phyloP scores from a whole-genome alignment of 768 basidiomycete genomes.

The Terana coerulea region DNA sequence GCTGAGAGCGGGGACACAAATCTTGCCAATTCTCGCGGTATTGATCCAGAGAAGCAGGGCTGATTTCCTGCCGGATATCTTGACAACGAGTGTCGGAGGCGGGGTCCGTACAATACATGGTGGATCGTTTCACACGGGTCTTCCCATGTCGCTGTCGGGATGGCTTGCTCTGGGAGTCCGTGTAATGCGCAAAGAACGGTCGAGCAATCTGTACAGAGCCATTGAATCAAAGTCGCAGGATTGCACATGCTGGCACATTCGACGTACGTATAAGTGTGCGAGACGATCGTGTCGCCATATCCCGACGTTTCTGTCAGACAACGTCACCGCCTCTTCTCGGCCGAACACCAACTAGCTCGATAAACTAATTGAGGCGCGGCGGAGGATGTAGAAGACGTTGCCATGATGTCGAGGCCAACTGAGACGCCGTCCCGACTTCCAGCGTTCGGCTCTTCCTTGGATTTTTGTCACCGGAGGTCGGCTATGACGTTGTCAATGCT shows the following conservation, averaged over 20 bases:
- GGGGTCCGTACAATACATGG: not conserved
- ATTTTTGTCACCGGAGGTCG: no score
- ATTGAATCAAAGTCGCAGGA: no score
- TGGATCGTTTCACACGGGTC: not conserved
- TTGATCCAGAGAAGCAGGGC: constrained; percentile 1
- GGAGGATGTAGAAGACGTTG: not conserved
- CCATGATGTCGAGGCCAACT: not conserved
- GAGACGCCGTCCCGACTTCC: no score
- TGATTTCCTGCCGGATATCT: no score
- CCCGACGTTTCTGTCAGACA: no score
- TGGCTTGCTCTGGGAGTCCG: not conserved
- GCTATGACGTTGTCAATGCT: no score
- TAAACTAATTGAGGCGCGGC: not conserved
- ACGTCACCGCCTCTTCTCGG: constrained; percentile 5
- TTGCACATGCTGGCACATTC: no score
- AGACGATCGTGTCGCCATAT: no score
- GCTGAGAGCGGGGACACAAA: not conserved
- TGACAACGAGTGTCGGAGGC: not conserved
- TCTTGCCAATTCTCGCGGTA: not conserved
- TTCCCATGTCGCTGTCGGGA: not conserved
- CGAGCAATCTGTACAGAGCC: no score
- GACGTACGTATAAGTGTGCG: no score
- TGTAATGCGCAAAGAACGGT: no score
- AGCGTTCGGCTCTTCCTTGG: no score
- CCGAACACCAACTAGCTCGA: not conserved